phyloP scores from a whole-genome alignment of 2,329 filamentous ascomycete species.

The Cryphonectria radicalis region DNA sequence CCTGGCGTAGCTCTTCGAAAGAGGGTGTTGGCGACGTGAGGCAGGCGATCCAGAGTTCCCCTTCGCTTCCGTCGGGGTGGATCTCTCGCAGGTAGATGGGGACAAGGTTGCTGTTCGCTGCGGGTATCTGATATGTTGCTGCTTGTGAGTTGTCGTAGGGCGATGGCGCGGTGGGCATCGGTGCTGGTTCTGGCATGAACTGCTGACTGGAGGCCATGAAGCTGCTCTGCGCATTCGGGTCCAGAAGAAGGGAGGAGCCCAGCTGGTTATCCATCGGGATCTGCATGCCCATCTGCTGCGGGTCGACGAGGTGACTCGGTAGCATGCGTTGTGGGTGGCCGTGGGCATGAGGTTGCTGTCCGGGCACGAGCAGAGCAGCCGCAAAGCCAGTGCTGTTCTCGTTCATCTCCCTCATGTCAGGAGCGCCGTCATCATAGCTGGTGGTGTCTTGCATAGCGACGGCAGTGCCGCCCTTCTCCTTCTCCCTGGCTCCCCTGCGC shows the following conservation, averaged over 20 bases:
- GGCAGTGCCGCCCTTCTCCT: conserved; percentile 7
- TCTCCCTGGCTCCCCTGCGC: conserved; percentile 37
- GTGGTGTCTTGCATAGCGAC: conserved; percentile 39
- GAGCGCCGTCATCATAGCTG: conserved; percentile 45
- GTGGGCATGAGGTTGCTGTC: conserved; percentile 27
- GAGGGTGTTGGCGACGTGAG: conserved; percentile 58
- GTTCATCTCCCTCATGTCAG: conserved; percentile 11
- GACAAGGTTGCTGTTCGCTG: conserved; percentile 35
- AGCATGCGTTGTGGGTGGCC: conserved; percentile 19
- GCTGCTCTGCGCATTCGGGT: conserved; percentile 43
- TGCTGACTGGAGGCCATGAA: conserved; percentile 40
- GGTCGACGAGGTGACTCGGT: conserved; percentile 30
- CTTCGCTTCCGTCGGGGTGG: conserved; percentile 57
- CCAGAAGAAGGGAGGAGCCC: conserved; percentile 45
- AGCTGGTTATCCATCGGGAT: conserved; percentile 51
- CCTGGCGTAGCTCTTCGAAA: conserved; percentile 64
- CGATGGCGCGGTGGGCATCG: conserved; percentile 34
- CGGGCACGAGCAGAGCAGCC: conserved; percentile 24
- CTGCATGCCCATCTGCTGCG: conserved; percentile 44
- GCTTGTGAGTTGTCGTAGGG: conserved; percentile 19
- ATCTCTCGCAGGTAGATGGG: conserved; percentile 73
- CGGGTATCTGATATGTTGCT: conserved; percentile 17
- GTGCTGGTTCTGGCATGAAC: conserved; percentile 34
- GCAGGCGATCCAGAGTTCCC: conserved; percentile 68
- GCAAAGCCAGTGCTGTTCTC: conserved; percentile 20